Evolutionary conservation across 441 rosid genomes (phyloP), one percentile per base, ranked within the genome.

Genomic region (Capsella rubella): DNA sequence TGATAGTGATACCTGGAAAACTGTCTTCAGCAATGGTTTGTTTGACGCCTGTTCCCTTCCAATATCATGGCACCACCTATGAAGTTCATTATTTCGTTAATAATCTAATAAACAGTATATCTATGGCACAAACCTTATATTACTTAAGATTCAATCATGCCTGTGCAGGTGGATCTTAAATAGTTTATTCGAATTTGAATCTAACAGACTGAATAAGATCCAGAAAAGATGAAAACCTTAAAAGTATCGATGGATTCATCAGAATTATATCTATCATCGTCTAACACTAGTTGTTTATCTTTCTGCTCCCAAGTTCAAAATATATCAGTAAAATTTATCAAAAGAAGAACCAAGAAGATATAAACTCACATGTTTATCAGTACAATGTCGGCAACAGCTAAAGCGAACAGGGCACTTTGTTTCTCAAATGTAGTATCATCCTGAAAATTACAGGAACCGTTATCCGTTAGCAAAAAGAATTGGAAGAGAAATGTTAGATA

Each of bases 11-110:
- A 92, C 98, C 96, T 90, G 95, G 75, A 95, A 92, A 78, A 92
- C 96, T 28, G 96, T 92, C 77, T 90, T 92, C 25, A 95, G 52
- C 75, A 95, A 93, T 31, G 99, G 98, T 81, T 86, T 92, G 79
- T 95, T 95, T 53, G 99, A 88, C 75, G 97, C 99, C 55, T 90
- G 95, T 78, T 92, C 97, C 60, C 99, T 83, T 63, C 99, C 99
- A 45, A 95, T 89, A 73, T 95, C 97, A 84, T 92, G 97, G 83
- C 97, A 95, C 97, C 99, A 95, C 96, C 98, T 95, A 75, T 16
- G 81, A 66, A 25, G 72, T 75, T 67, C 58, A 64, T 62, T 50
- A 58, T 68, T 51, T 57, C 31, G 63, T 64, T 70, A 80, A 71
- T 16, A 66, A 34, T 55, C n/a, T 31, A 69, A 28, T 39, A 47